Percentiles rank a stretch among this genome's conserved stretches.
Evolutionary conservation across 148 eudicot genomes (phyloP).

Genomic region (Vaccinium macrocarpon): DNA sequence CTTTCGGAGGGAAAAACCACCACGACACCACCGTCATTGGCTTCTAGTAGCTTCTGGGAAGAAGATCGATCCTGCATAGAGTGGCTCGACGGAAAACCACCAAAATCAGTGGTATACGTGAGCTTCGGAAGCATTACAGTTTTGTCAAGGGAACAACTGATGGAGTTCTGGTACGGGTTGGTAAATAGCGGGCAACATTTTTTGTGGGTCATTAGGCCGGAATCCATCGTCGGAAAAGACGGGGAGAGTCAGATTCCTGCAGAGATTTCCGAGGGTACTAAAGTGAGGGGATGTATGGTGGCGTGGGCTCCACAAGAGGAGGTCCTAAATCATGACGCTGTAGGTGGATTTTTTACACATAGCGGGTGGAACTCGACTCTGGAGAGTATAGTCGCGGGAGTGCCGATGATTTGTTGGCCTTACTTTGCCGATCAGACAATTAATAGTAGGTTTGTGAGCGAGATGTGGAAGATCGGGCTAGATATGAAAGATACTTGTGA

Average conservation of each 20-base stretch:
- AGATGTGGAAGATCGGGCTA: conserved; percentile 29
- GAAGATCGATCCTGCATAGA: conserved; percentile 16
- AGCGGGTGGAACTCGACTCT: background rate
- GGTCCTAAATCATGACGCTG: background rate
- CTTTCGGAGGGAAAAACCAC: background rate
- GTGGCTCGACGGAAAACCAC: conserved; percentile 12
- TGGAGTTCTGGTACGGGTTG: conserved; percentile 23
- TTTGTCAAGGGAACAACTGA: background rate
- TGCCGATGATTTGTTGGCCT: conserved; percentile 29
- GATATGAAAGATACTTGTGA: conserved; percentile 36
- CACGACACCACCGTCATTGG: too few species aligned
- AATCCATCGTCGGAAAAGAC: background rate
- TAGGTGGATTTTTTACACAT: background rate
- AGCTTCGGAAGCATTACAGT: conserved; percentile 15
- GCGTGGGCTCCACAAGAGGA: conserved; percentile 26
- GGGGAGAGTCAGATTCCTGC: conserved; percentile 5
- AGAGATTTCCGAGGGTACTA: conserved; percentile 11
- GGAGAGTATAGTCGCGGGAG: conserved; percentile 20
- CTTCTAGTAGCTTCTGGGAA: conserved; percentile 6
- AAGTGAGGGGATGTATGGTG: conserved; percentile 17
- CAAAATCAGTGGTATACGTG: background rate
- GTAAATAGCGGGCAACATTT: conserved; percentile 15
- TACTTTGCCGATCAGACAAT: conserved; percentile 12
- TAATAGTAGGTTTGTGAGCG: conserved; percentile 27
- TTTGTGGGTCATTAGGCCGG: conserved; percentile 16